Base-by-base conservation (phyloP, 345 rosid genomes). In the Schrenkiella parvula region DNA sequence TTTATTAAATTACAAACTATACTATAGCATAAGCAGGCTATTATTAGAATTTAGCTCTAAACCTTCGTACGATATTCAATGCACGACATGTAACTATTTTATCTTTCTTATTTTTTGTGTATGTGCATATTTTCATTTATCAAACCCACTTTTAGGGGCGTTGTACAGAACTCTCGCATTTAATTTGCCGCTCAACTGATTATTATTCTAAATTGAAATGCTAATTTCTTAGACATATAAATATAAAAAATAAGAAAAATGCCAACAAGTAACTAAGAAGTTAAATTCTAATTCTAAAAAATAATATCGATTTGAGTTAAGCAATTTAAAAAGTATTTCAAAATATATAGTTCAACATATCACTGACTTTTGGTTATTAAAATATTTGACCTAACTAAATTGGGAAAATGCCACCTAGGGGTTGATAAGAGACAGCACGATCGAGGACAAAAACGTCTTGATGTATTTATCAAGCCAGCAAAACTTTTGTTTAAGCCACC, bases 391-490 rank as follows among this genome's bases (percentile, higher is more conserved):
- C 8, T n/a, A 39, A 39, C 32, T 22, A 1, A 23, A 37, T 39
- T 57, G 44, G 19, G n/a, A 66, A 65, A 66, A 75, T 60, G 63
- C 68, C 74, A 68, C 74, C 50, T 60, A 59, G 23, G 43, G 42
- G 25, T 54, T 73, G n/a, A n/a, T n/a, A n/a, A 22, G 22, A 74
- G 67, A 59, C 68, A 68, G 60, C 75, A 55, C 18, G 50, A 44
- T 14, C n/a, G 28, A 75, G 58, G 74, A 39, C 13, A 53, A 23
- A 34, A 18, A 25, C 58, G 70, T 68, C 65, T 4, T 34, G 15
- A 62, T 61, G 75, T 75, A 69, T 62, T 62, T 52, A 75, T 69
- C 79, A 75, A 68, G 70, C 70, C 79, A 75, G 79, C 79, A 22
- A 61, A 61, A 62, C 64, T 34, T 68, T 60, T 61, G 57, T 53